Evolutionary conservation across 2,329 filamentous ascomycete species (phyloP).

Genomic region (Xylariomycetidae sp.): DNA sequence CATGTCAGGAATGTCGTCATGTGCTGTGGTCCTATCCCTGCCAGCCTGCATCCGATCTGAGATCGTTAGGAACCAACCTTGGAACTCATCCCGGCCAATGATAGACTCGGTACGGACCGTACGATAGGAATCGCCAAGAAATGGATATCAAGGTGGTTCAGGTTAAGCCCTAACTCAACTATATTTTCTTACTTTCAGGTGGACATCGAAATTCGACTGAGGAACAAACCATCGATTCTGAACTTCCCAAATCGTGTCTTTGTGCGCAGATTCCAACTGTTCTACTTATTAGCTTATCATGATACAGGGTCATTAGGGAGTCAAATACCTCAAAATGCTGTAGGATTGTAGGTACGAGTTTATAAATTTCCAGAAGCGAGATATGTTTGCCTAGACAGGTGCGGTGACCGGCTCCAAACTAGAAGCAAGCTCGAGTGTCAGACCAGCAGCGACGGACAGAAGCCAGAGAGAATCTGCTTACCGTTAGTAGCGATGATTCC

Average conservation of each 20-base stretch:
- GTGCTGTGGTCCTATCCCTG: too few relatives aligned
- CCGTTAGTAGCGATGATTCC: background rate
- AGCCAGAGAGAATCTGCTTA: background rate
- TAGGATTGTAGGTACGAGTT: slow-evolving; percentile 7
- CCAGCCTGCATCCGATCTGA: too few relatives aligned
- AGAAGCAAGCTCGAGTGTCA: background rate
- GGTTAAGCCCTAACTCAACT: too few relatives aligned
- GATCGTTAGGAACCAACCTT: too few relatives aligned
- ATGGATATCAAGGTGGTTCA: too few relatives aligned
- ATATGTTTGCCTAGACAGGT: slow-evolving; percentile 15
- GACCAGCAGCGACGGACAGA: too few relatives aligned
- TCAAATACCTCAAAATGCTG: background rate
- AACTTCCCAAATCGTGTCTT: background rate
- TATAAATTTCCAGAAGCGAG: slow-evolving; percentile 12
- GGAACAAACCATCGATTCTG: background rate
- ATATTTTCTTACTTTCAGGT: too few relatives aligned
- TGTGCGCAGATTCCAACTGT: background rate
- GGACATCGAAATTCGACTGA: background rate
- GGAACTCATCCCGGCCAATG: too few relatives aligned
- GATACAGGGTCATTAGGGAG: background rate
- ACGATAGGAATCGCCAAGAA: too few relatives aligned
- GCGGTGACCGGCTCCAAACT: slow-evolving; percentile 1
- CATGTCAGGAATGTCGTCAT: too few relatives aligned
- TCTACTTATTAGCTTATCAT: background rate
- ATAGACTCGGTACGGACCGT: too few relatives aligned